Percentiles rank a stretch among this genome's conserved stretches.
phyloP scores from a whole-genome alignment of 345 rosid genomes.

The Rhizophora apiculata region DNA sequence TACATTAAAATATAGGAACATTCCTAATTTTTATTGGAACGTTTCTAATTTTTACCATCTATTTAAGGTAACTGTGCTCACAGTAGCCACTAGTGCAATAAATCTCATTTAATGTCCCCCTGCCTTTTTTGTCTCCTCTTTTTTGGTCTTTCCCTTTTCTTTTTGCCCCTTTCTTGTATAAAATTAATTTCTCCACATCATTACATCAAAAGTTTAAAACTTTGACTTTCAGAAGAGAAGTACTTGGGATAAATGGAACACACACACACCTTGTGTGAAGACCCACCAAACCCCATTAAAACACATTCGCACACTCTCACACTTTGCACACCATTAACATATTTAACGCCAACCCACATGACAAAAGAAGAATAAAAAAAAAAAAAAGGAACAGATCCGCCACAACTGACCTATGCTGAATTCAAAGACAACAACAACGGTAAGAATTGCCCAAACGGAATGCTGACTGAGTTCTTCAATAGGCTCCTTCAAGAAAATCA shows the following conservation, averaged over 20 bases:
- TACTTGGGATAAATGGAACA: not conserved
- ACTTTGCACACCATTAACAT: not conserved
- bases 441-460: slow-evolving; percentile 89
- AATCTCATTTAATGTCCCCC: too few relatives aligned
- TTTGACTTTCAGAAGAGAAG: not conserved
- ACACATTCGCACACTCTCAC: not conserved
- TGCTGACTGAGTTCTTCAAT: slow-evolving; percentile 54
- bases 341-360: not conserved
- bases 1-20: too few relatives aligned
- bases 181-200: not conserved
- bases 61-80: not conserved
- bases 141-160: not conserved
- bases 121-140: not conserved
- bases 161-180: not conserved
- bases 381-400: not conserved
- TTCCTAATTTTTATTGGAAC: too few relatives aligned
- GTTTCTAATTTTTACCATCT: not conserved
- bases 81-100: too few relatives aligned
- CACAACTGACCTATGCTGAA: slow-evolving; percentile 69
- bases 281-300: not conserved
- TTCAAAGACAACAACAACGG: slow-evolving; percentile 89
- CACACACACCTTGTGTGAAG: too few relatives aligned
- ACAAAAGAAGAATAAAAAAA: not conserved
- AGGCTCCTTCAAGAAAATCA: slow-evolving; percentile 65
- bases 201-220: not conserved